Evolutionary conservation across 2,329 filamentous ascomycete genomes (phyloP), one percentile per base, ranked within the genome.

Genomic region (Rhexocercosporidium sp.): DNA sequence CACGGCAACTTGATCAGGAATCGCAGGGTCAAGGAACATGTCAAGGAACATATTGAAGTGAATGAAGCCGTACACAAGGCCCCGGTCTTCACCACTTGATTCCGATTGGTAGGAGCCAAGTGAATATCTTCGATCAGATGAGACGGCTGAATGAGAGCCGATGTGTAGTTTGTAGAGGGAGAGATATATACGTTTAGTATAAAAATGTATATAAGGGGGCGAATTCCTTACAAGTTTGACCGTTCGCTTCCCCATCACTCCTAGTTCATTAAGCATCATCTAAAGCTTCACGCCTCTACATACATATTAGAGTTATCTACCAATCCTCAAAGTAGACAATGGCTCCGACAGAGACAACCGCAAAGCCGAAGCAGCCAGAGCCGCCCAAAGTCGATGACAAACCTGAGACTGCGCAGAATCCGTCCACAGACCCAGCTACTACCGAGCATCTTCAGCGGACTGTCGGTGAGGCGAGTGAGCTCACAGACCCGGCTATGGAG

Each of bases 401-500:
- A 29, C 37, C 4, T 16, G 56, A 59, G 37, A 54, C 25, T 49
- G 46, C 22, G 27, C 51, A 54, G 51, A 54, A 18, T 37, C n/a
- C 22, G 22, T 31, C 25, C 27, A 53, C 49, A 53, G 47, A 53
- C 31, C 46, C 53, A 64, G 22, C 60, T 67, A 64, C 53, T 59
- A 31, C 60, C 51, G 16, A 20, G 25, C 22, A 34, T 63, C 65
- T 66, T 66, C 59, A 66, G 65, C 46, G 12, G 51, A 64, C 65
- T 22, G 60, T 60, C 46, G 63, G 39, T n/a, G 51, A 25, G 29
- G 31, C 64, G 39, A 56, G 34, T 62, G 20, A 66, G 49, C 62
- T 67, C 44, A 67, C 57, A 68, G 66, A 65, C 59, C 47, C 62
- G 66, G 46, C 62, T 62, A 65, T 37, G 27, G 57, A 65, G 22